Conservation (phyloP, 768 basidiomycete genomes). For the Chalciporus pseudorubinellus region DNA sequence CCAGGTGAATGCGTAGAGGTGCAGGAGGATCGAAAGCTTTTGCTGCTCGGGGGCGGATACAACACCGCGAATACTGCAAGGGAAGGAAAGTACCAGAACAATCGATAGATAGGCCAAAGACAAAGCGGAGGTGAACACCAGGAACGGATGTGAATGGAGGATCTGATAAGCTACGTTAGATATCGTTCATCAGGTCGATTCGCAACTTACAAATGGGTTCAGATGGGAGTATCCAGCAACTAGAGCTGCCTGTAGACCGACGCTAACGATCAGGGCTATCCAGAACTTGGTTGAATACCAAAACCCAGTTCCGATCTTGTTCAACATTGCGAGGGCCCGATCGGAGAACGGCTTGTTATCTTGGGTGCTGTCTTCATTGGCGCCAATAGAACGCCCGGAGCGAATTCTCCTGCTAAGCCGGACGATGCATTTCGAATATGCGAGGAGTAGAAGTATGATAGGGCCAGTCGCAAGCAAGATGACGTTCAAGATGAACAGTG, state of each 20-base stretch:
- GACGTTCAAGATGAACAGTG: conserved; percentile 56
- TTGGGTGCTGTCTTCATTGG: conserved; percentile 1
- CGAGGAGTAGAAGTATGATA: conserved; percentile 46
- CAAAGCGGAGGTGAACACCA: conserved; percentile 49
- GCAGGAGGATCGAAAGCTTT: conserved; percentile 50
- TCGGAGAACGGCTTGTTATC: conserved; percentile 7
- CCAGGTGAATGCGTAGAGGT: conserved; percentile 60
- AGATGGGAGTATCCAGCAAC: conserved; percentile 48
- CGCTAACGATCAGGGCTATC: conserved; percentile 48
- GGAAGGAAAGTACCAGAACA: conserved; percentile 41
- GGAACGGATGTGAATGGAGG: conserved; percentile 54
- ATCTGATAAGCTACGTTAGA: conserved; percentile 40
- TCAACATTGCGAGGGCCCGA: conserved; percentile 25
- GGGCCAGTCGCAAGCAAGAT: conserved; percentile 64
- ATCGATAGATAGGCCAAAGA: conserved; percentile 50
- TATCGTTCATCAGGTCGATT: neutral
- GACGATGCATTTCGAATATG: conserved; percentile 33
- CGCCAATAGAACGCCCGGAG: conserved; percentile 1
- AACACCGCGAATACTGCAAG: conserved; percentile 22
- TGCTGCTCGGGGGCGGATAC: conserved; percentile 38
- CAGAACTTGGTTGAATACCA: conserved; percentile 64
- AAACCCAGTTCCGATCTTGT: conserved; percentile 27
- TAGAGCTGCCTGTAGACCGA: conserved; percentile 47
- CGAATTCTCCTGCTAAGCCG: conserved; percentile 19
- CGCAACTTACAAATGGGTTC: conserved; percentile 58